Conservation (phyloP, 192 early-diverging fungal species). For the Rhizoclosmatium sp. region DNA sequence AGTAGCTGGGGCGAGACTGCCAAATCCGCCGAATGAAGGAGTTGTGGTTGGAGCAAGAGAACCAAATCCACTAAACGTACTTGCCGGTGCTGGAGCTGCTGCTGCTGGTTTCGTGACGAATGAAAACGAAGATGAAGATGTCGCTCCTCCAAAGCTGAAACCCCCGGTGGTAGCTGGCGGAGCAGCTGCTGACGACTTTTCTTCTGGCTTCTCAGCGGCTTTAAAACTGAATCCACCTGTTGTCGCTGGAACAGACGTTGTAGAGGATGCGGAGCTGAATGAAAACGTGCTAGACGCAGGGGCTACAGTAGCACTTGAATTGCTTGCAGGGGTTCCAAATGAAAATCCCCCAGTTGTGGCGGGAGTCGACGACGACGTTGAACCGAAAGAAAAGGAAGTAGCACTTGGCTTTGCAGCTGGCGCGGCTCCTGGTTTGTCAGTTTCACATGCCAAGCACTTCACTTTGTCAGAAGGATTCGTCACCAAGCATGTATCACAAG, state of each 20-base stretch:
- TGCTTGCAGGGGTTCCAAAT: neutral
- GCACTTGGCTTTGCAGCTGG: neutral
- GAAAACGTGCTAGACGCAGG: conserved; percentile 7
- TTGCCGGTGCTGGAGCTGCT: neutral
- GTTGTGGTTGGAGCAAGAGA: neutral
- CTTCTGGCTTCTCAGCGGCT: neutral
- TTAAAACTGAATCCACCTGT: conserved; percentile 10
- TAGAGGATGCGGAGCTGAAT: neutral
- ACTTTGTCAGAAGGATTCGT: conserved; percentile 14
- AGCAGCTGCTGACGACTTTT: neutral
- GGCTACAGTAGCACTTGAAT: neutral
- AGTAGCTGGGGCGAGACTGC: neutral
- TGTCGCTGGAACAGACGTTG: neutral
- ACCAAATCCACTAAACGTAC: neutral
- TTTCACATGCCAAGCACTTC: conserved; percentile 29
- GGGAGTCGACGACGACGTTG: neutral
- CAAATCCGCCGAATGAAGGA: conserved; percentile 30
- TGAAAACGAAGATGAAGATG: neutral
- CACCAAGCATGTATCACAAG: conserved; percentile 18
- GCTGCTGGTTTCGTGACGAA: neutral
- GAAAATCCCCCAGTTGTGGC: neutral
- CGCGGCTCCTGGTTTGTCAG: conserved; percentile 10
- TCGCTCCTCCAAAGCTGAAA: neutral
- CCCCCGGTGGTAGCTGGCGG: neutral
- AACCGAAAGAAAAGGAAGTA: neutral